Conservation (phyloP, 2,329 filamentous ascomycete genomes). For the Grosmannia penicillata region DNA sequence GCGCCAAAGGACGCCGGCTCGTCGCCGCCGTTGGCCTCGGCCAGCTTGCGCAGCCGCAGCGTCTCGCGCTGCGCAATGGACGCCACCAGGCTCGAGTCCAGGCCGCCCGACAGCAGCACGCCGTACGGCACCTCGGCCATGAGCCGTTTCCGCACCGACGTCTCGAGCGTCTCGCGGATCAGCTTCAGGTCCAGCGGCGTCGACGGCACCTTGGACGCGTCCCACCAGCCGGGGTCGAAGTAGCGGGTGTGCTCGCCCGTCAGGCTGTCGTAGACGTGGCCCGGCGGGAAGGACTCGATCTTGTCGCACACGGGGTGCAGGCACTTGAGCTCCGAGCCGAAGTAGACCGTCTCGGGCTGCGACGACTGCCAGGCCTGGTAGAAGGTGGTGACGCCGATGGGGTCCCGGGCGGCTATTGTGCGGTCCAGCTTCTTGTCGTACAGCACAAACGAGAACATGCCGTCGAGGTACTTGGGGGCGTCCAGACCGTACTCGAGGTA, state of each 20-base stretch:
- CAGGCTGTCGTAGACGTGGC: constrained; percentile 90
- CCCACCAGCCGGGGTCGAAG: constrained; percentile 87
- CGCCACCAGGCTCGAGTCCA: constrained; percentile 91
- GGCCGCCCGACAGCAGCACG: constrained; percentile 83
- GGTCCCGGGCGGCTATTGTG: constrained; percentile 85
- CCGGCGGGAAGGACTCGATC: constrained; percentile 86
- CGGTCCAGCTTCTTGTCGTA: constrained; percentile 93
- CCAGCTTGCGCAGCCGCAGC: constrained; percentile 54
- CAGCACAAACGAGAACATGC: constrained; percentile 99
- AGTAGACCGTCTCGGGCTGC: constrained; percentile 77
- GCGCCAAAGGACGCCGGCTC: constrained; percentile 29
- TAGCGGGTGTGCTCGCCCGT: constrained; percentile 76
- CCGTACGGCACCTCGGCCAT: constrained; percentile 99
- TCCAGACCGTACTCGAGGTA: constrained; percentile 88
- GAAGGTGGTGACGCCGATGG: constrained; percentile 92
- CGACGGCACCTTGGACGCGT: constrained; percentile 62
- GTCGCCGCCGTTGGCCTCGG: constrained; percentile 31
- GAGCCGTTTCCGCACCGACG: constrained; percentile 83
- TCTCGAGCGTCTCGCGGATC: constrained; percentile 72
- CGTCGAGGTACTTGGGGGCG: constrained; percentile 84
- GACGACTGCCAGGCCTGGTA: constrained; percentile 86
- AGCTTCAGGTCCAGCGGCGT: constrained; percentile 71
- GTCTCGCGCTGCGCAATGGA: constrained; percentile 93
- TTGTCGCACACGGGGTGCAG: constrained; percentile 88
- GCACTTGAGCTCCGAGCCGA: constrained; percentile 93